phyloP scores from a whole-genome alignment of 164 flowering plant genomes.

The Piper betle region DNA sequence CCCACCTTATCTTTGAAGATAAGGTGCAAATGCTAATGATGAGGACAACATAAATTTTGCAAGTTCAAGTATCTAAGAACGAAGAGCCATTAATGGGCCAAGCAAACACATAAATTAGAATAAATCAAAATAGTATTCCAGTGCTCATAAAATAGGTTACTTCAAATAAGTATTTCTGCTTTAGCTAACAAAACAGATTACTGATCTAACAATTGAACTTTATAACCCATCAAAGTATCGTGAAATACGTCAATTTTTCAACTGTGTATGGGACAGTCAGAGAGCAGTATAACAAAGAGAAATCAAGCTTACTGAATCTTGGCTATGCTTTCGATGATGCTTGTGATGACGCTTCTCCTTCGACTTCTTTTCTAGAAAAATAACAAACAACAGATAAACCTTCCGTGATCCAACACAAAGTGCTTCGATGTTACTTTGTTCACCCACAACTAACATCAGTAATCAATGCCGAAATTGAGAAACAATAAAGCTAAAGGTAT shows the following conservation, averaged over 20 bases:
- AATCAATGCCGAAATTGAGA: not conserved
- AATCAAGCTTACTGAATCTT: not conserved
- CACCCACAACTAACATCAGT: not conserved
- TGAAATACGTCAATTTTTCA: not conserved
- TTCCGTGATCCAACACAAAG: not conserved
- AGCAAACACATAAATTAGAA: too few species aligned
- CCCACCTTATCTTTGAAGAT: too few species aligned
- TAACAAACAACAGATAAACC: not conserved
- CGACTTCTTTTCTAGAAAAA: conserved; percentile 2
- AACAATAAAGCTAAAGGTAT: not conserved
- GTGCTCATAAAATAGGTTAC: too few species aligned
- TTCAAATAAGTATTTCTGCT: too few species aligned
- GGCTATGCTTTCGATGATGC: conserved; percentile 1
- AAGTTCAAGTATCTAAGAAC: too few species aligned
- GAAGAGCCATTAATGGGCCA: too few species aligned
- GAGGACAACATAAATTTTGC: too few species aligned
- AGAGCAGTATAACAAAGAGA: not conserved
- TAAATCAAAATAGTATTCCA: too few species aligned
- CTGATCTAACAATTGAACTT: too few species aligned
- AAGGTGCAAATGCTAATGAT: too few species aligned
- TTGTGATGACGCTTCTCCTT: conserved; percentile 4
- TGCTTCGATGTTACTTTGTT: not conserved
- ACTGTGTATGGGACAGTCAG: too few species aligned
- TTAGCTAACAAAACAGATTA: too few species aligned
- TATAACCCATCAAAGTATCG: not conserved